Percentiles rank a stretch among this genome's conserved stretches.
Evolutionary conservation across 2,329 filamentous ascomycete genomes (phyloP).

Genomic region (Paradendryphiella salina): DNA sequence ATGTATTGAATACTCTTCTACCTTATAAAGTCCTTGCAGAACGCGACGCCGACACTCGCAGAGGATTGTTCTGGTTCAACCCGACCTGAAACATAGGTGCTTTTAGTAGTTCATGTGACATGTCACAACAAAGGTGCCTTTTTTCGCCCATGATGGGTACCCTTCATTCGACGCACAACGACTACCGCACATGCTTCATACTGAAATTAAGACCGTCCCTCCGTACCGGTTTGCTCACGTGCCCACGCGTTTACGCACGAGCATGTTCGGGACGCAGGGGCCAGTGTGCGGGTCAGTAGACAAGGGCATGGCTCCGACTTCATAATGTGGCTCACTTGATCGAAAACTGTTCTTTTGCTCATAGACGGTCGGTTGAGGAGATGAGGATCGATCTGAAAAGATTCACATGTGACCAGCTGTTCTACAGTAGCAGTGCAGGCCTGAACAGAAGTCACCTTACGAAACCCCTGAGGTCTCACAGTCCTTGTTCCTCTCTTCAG

Average conservation of each 20-base stretch:
- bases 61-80: too few relatives aligned
- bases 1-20: too few relatives aligned
- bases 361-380: background rate
- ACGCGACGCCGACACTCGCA: too few relatives aligned
- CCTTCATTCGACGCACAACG: background rate
- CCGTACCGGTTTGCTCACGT: constrained; percentile 7
- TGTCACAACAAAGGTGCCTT: too few relatives aligned
- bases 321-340: background rate
- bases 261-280: constrained; percentile 2
- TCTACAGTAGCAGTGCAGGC: background rate
- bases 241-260: constrained; percentile 10
- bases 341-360: background rate
- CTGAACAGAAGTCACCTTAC: background rate
- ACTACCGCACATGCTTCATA: too few relatives aligned
- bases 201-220: background rate
- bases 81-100: too few relatives aligned
- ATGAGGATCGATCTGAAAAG: too few relatives aligned
- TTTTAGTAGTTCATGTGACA: too few relatives aligned
- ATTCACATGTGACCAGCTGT: too few relatives aligned
- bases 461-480: constrained; percentile 1
- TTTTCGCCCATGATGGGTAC: background rate
- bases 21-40: too few relatives aligned
- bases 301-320: constrained; percentile 3
- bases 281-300: constrained; percentile 1
- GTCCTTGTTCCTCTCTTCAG: background rate